These are phyloP conservation scores for Cercospora citrullina DNA, from an alignment of 2,329 filamentous ascomycete species.

Conservation along the genomic window DNA sequence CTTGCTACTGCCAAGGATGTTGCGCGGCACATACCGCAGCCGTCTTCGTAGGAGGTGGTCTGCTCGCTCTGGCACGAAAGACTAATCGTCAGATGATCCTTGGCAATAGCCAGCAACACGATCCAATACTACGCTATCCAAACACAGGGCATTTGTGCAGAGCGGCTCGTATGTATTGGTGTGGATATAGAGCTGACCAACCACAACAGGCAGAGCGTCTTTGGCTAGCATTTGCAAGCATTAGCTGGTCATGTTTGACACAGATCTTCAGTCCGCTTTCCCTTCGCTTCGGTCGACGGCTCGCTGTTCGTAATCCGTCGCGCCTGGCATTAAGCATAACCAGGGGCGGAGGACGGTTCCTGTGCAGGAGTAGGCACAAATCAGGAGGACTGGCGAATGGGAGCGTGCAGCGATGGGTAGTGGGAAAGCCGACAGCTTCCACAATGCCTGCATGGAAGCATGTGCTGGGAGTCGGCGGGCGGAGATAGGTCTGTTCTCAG, in stretches of 20 bases:
- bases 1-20: neutral
- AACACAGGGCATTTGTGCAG: neutral
- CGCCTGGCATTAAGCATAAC: conserved; percentile 2
- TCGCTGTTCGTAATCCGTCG: neutral
- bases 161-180: conserved; percentile 1
- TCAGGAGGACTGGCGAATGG: neutral
- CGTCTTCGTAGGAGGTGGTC: neutral
- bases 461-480: conserved; percentile 1
- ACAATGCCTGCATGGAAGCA: conserved; percentile 5
- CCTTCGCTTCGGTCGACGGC: neutral
- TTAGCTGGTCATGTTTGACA: neutral
- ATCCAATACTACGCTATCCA: neutral
- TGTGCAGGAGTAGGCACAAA: neutral
- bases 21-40: neutral
- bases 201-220: neutral
- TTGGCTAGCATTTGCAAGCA: neutral
- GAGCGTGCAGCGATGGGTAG: neutral
- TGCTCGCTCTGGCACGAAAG: neutral
- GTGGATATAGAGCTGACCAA: neutral
- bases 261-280: neutral
- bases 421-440: neutral
- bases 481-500: conserved; percentile 5
- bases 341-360: neutral
- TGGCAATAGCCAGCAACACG: conserved; percentile 1
- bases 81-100: neutral